These are phyloP conservation scores for Monilinia fructicola DNA, from an alignment of 2,329 filamentous ascomycete genomes.

Conservation along the genomic window DNA sequence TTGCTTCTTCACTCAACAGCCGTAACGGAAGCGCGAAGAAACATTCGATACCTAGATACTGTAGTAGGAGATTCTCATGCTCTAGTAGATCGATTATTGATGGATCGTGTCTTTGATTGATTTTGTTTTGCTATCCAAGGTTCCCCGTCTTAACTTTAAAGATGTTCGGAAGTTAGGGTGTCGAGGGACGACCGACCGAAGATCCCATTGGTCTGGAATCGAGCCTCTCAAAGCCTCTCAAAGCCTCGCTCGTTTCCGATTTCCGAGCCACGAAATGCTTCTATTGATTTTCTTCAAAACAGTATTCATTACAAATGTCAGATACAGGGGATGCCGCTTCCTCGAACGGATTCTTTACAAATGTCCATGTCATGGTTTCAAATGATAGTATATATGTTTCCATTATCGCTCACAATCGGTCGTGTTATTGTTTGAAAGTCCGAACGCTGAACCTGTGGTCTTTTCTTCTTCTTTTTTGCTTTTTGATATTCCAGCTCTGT, in stretches of 20 bases:
- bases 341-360: not conserved
- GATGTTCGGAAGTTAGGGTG: not conserved
- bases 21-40: no score
- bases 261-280: not conserved
- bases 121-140: no score
- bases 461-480: not conserved
- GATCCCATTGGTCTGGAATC: conserved; percentile 1
- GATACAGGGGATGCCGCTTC: not conserved
- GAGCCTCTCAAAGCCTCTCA: not conserved
- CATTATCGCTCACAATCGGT: not conserved
- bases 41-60: no score
- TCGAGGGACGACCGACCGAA: not conserved
- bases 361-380: not conserved
- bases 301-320: not conserved
- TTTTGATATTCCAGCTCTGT: not conserved
- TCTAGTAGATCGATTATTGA: no score
- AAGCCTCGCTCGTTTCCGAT: conserved; percentile 1
- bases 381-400: not conserved
- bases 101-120: no score
- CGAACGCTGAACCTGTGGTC: not conserved
- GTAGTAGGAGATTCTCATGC: no score
- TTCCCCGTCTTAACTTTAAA: not conserved
- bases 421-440: not conserved
- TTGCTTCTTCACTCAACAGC: no score
- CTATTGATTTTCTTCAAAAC: not conserved